Base-by-base conservation (phyloP, 192 early-diverging fungal species). In the Gryganskiella cystojenkinii region DNA sequence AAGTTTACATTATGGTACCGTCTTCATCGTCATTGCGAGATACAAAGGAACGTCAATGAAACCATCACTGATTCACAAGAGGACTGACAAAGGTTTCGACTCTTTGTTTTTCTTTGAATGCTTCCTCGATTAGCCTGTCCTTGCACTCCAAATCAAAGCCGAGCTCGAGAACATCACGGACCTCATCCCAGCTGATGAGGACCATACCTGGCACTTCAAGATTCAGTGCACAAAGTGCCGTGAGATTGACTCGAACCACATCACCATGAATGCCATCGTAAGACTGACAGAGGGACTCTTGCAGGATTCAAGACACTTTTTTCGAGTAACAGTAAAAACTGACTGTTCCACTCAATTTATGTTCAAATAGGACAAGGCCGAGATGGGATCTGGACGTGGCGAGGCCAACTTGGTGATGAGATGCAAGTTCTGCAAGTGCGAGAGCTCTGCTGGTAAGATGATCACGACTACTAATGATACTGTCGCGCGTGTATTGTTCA, bases 361-460 rank as follows among this genome's bases (percentile, higher is more conserved):
- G n/a, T n/a, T n/a, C n/a, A n/a, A n/a, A n/a, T n/a, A 89, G 85
- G 91, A 92, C 19, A 70, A 79, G 24, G 83, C 72, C 20, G 84
- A 92, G 31, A 86, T 92, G 59, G 79, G 87, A 31, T 92, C 92
- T 51, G 90, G 89, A 59, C 84, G 93, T 66, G 94, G 94, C 31
- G 84, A 85, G 15, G 94, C 95, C 37, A 96, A 96, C 75, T 73
- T 97, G 43, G 90, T 93, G 34, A 96, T 98, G 92, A 78, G 80
- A 43, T 98, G 95, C 90, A 95, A 96, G 84, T 94, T 93, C 67
- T 96, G 94, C 82, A 92, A 90, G 67, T 89, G 91, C 47, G 91
- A 92, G 69, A 81, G 83, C 52, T 90, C 87, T 30, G 86, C 87
- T 27, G 84, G 85, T 84, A 86, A 80, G 83, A 55, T 25, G 6